Base-by-base conservation (phyloP, 331 rosid species). In the Saraca asoca region DNA sequence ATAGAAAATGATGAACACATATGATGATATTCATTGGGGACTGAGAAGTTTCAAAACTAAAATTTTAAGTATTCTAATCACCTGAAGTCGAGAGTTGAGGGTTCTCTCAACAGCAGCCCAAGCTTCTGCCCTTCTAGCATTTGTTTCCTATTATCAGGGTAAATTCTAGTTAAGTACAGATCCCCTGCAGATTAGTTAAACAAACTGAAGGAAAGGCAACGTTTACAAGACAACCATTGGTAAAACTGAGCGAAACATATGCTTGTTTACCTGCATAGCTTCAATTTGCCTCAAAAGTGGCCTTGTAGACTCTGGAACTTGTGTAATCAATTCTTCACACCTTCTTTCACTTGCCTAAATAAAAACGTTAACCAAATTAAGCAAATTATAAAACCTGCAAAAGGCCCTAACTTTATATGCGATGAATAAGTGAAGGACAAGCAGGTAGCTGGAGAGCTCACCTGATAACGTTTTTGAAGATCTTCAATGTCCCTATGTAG, bases 211-310 rank as follows among this genome's bases (percentile, higher is more conserved):
- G 68, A 74, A 70, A 59, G 51, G 6, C 31, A 66, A 16, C 20
- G 55, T n/a, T n/a, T n/a, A n/a, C n/a, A n/a, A n/a, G n/a, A n/a
- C n/a, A n/a, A n/a, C n/a, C n/a, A n/a, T n/a, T 1, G 31, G 31
- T 15, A 48, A 15, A 58, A 19, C 58, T 20, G 35, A 77, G 14
- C 37, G 42, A 62, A 43, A 77, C 45, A 64, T 49, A 55, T 55
- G 68, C 46, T 39, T 38, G 66, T 50, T 64, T 58, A 88, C 99
- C 96, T 94, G 97, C 95, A 94, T 94, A 71, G 95, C 97, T 78
- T 94, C 99, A 62, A 94, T 90, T 80, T 94, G 99, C 79, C 99
- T 85, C 67, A 94, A 78, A 75, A 94, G 96, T 0, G 97, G 99
- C 80, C 97, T 88, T 16, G 99, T 94, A 62, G 97, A 90, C 60